A percentile compares a stretch with the other conserved stretches of the same genome.
phyloP scores from a whole-genome alignment of 1,139 yeast genomes.

The Candida tropicalis region DNA sequence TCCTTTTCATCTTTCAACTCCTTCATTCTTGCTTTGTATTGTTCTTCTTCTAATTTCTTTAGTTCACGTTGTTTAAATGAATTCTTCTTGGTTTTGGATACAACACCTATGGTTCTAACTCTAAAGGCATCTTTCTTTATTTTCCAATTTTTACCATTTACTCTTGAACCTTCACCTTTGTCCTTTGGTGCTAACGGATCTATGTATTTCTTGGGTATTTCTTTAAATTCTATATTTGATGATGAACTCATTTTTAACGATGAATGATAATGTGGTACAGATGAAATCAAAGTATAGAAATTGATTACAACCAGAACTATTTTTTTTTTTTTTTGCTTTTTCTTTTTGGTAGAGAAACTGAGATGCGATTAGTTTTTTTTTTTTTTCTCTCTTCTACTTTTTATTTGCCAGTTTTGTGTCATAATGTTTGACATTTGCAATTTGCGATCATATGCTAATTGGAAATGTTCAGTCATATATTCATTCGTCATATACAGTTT shows the following conservation, averaged over 20 bases:
- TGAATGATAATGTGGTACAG: neutral
- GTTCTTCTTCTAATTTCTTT: slow-evolving; percentile 42
- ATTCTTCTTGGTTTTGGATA: slow-evolving; percentile 17
- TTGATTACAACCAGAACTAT: too few species aligned
- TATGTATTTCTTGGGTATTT: slow-evolving; percentile 32
- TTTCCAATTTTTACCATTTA: slow-evolving; percentile 62
- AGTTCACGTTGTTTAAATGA: slow-evolving; percentile 35
- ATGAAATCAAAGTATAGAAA: too few species aligned
- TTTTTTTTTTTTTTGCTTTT: too few species aligned
- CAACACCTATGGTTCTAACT: slow-evolving; percentile 36
- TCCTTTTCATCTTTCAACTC: slow-evolving; percentile 65
- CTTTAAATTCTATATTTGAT: slow-evolving; percentile 25
- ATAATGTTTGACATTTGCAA: too few species aligned
- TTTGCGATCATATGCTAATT: too few species aligned
- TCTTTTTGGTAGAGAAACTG: neutral
- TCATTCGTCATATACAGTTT: slow-evolving; percentile 28
- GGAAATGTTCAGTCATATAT: neutral
- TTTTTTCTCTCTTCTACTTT: slow-evolving; percentile 4
- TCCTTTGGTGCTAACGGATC: slow-evolving; percentile 30
- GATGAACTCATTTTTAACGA: slow-evolving; percentile 27
- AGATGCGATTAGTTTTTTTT: slow-evolving; percentile 2
- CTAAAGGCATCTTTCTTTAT: slow-evolving; percentile 54
- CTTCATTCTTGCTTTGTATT: slow-evolving; percentile 55
- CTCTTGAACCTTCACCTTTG: slow-evolving; percentile 45
- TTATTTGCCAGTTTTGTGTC: neutral